phyloP scores from a whole-genome alignment of 306 rosid species.

The Spatholobus suberectus region DNA sequence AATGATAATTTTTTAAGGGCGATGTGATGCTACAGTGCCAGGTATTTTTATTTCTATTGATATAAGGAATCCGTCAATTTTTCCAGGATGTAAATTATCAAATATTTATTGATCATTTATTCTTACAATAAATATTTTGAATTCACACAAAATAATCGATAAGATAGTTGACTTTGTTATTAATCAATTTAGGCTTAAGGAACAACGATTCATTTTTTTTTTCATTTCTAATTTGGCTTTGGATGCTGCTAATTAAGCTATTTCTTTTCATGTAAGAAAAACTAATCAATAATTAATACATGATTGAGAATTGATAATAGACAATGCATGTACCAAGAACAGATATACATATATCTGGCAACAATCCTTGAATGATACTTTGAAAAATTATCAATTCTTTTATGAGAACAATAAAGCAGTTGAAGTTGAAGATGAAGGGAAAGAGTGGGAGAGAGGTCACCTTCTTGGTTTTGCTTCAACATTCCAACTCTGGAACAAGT shows the following conservation, averaged over 20 bases:
- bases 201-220: background rate
- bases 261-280: background rate
- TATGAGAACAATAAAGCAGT: slow-evolving; percentile 34
- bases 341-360: slow-evolving; percentile 10
- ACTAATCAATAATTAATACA: background rate
- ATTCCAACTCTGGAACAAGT: slow-evolving; percentile 72
- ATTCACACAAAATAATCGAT: background rate
- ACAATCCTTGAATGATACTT: slow-evolving; percentile 10
- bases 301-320: background rate
- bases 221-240: background rate
- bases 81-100: background rate
- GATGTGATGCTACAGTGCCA: background rate
- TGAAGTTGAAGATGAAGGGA: slow-evolving; percentile 22
- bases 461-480: slow-evolving; percentile 83
- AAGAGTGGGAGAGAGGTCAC: slow-evolving; percentile 85
- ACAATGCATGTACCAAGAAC: background rate
- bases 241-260: slow-evolving; percentile 1
- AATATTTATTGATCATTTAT: background rate
- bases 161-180: slow-evolving; percentile 19
- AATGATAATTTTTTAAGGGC: background rate
- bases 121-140: background rate
- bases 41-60: background rate
- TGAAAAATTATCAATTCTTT: background rate
- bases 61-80: background rate
- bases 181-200: background rate